These are phyloP conservation scores for Cercis canadensis DNA, from an alignment of 306 rosid genomes.

Conservation along the genomic window DNA sequence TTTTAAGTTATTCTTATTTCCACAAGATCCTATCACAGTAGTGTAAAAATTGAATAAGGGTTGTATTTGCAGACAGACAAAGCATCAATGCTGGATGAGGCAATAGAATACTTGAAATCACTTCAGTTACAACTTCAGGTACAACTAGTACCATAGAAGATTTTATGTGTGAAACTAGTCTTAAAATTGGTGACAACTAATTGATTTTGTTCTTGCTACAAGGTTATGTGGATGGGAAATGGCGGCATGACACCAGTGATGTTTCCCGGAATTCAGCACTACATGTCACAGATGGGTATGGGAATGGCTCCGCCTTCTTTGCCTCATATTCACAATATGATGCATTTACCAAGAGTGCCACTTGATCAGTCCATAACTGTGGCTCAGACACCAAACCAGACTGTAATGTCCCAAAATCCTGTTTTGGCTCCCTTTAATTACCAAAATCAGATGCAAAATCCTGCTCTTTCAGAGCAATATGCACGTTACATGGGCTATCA, in stretches of 20 bases:
- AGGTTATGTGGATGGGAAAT: constrained; percentile 93
- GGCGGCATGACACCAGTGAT: constrained; percentile 83
- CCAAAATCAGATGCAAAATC: constrained; percentile 72
- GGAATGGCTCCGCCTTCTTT: constrained; percentile 62
- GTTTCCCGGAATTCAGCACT: constrained; percentile 80
- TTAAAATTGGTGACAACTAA: constrained; percentile 21
- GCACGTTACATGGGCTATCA: constrained; percentile 76
- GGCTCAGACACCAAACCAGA: constrained; percentile 58
- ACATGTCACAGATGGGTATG: constrained; percentile 64
- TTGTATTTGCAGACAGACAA: constrained; percentile 74
- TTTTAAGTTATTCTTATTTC: constrained; percentile 12
- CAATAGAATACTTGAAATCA: constrained; percentile 84
- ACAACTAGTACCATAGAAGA: constrained; percentile 13
- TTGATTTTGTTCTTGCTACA: constrained; percentile 22
- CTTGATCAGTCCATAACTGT: constrained; percentile 55
- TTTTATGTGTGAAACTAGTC: constrained; percentile 16
- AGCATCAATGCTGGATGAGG: constrained; percentile 91
- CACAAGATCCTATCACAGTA: constrained; percentile 23
- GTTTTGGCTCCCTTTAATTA: constrained; percentile 57
- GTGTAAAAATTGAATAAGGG: constrained; percentile 13
- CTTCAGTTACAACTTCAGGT: constrained; percentile 95
- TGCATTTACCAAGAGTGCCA: constrained; percentile 59
- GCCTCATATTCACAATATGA: constrained; percentile 59
- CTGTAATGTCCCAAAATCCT: constrained; percentile 60
- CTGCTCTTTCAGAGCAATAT: constrained; percentile 65